Evolutionary conservation across 208 protist species (phyloP), one percentile per base, ranked within the genome.

Genomic region (Trichomonas gallinae): DNA sequence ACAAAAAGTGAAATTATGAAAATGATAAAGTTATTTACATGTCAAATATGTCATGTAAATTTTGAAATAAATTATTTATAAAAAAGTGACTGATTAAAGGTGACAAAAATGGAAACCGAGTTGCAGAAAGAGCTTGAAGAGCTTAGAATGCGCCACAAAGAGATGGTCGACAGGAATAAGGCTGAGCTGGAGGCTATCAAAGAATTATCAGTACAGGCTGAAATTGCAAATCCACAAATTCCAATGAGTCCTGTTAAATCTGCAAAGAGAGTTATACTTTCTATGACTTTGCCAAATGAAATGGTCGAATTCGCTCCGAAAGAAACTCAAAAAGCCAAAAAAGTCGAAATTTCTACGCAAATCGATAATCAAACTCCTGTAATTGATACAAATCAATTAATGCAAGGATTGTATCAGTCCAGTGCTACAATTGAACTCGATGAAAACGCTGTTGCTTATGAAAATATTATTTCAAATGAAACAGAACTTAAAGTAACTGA

Each of bases 91-190:
- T n/a, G n/a, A n/a, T n/a, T n/a, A n/a, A n/a, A n/a, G n/a, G n/a
- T n/a, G n/a, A 72, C 4, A 72, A 72, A 72, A 72, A 72, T 72
- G 58, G 58, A 72, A 21, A 72, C 58, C 26, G 58, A 72, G 26
- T 72, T 93, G 4, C 87, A 93, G 51, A 93, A 42, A 93, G 40
- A 93, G 31, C 44, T 93, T n/a, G 87, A 93, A 93, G 87, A 93
- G 45, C 87, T 93, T 26, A 23, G 44, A 51, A 93, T 23, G 31
- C 40, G 44, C 6, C 87, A 44, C 46, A 11, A 93, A 58, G 87
- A 93, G 46, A 93, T 93, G 42, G 26, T 93, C 13, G 13, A 93
- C 8, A 48, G 45, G 17, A 34, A 42, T 34, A 93, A 51, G 15
- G 87, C 87, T 0, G 87, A 93, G 51, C 44, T 48, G 9, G 87